These are phyloP conservation scores for Populus pruinosa DNA, from an alignment of 345 rosid genomes.

Conservation along the genomic window DNA sequence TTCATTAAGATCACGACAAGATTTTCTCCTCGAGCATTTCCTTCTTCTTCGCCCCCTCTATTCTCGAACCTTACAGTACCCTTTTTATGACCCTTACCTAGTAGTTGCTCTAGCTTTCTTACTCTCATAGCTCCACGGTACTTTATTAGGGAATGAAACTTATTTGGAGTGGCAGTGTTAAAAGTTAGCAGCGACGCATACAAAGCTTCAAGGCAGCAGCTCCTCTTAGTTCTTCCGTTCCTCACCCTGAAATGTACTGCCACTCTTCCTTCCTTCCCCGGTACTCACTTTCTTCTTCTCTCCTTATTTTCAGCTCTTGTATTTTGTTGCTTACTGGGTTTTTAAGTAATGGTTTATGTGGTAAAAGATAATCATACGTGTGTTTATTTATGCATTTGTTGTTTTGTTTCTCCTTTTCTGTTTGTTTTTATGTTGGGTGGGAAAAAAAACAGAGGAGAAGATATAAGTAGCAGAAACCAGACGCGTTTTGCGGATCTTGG, in stretches of 20 bases:
- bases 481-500: constrained; percentile 56
- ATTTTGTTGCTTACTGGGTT: background rate
- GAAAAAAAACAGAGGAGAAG: constrained; percentile 38
- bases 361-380: background rate
- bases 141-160: background rate
- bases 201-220: constrained; percentile 67
- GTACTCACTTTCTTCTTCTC: constrained; percentile 24
- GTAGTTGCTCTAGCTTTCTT: no score
- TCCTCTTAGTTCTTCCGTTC: constrained; percentile 12
- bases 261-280: constrained; percentile 69
- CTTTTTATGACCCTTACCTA: background rate
- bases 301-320: background rate
- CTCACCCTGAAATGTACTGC: constrained; percentile 54
- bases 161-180: background rate
- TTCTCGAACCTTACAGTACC: background rate
- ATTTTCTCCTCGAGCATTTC: constrained; percentile 12
- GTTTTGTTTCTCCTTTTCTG: constrained; percentile 2
- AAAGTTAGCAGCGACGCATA: background rate
- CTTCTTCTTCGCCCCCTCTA: background rate
- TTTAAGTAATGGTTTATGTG: background rate
- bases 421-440: background rate
- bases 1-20: constrained; percentile 26
- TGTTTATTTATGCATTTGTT: no score
- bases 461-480: constrained; percentile 36
- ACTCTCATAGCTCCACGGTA: background rate